Percentiles rank a stretch among this genome's conserved stretches.
Conservation (phyloP, 345 rosid species). For the Eucalyptus pauciflora region DNA sequence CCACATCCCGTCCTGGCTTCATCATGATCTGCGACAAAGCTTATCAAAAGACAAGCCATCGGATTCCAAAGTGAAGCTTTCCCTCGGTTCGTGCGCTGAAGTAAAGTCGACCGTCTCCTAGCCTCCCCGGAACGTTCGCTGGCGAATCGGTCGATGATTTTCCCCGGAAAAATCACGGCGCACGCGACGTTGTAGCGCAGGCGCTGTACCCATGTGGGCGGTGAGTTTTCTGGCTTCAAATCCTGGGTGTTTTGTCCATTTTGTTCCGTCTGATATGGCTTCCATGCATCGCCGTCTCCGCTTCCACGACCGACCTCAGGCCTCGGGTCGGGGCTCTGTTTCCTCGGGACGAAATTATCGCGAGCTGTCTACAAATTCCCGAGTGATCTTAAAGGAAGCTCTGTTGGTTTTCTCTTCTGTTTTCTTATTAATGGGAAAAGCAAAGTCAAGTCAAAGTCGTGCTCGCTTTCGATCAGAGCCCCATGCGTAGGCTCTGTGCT, state of each 20-base stretch:
- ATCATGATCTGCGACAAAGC: neutral
- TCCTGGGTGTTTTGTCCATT: neutral
- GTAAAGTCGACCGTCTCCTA: neutral
- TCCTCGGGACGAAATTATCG: rapidly evolving
- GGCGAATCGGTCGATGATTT: neutral
- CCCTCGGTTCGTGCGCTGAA: neutral
- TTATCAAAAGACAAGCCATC: neutral
- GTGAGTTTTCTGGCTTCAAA: neutral
- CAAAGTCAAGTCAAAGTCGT: neutral
- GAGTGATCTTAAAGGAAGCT: rapidly evolving
- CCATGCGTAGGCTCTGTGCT: neutral
- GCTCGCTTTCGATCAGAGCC: neutral
- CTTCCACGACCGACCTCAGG: neutral
- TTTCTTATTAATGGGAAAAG: neutral
- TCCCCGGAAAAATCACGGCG: neutral
- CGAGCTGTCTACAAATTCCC: neutral
- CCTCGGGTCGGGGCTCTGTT: neutral
- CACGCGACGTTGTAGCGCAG: neutral
- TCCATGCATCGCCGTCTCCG: neutral
- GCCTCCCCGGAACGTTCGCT: neutral
- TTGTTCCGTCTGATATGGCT: neutral
- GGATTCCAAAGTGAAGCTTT: neutral
- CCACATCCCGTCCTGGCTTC: neutral
- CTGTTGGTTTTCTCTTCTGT: neutral
- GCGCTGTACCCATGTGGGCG: neutral